These are phyloP conservation scores for Kazachstania psychrophila DNA, from an alignment of 805 yeast species.

Conservation along the genomic window DNA sequence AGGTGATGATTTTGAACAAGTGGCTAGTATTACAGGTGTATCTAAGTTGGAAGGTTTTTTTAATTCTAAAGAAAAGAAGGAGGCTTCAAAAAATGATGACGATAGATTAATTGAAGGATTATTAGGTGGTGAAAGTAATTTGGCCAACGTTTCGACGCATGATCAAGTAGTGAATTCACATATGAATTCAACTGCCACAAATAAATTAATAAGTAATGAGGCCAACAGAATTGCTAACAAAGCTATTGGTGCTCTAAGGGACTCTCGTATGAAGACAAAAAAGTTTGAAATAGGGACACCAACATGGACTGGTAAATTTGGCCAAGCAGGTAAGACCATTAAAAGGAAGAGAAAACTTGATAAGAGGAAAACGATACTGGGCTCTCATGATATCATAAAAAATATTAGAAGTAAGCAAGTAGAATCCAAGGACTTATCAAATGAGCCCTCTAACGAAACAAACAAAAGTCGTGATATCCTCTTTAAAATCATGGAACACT, in stretches of 20 bases:
- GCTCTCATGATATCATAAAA: slow-evolving; percentile 20
- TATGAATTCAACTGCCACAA: slow-evolving; percentile 17
- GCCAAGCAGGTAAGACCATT: slow-evolving; percentile 60
- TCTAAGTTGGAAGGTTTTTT: slow-evolving; percentile 58
- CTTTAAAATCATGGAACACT: slow-evolving; percentile 30
- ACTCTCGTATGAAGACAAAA: slow-evolving; percentile 40
- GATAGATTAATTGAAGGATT: slow-evolving; percentile 65
- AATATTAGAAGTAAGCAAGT: slow-evolving; percentile 16
- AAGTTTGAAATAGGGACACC: slow-evolving; percentile 62
- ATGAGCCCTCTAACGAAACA: slow-evolving; percentile 8
- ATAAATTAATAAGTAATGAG: slow-evolving; percentile 41
- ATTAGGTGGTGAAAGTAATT: slow-evolving; percentile 53
- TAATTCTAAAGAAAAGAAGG: slow-evolving; percentile 40
- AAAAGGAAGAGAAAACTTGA: slow-evolving; percentile 8
- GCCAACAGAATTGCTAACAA: slow-evolving; percentile 49
- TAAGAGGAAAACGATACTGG: slow-evolving; percentile 4
- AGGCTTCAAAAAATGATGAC: slow-evolving; percentile 38
- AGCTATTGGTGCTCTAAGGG: slow-evolving; percentile 48
- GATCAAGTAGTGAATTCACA: slow-evolving; percentile 60
- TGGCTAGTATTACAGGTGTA: slow-evolving; percentile 61
- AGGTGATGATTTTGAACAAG: slow-evolving; percentile 59
- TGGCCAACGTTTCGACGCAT: slow-evolving; percentile 68
- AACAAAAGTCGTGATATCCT: slow-evolving; percentile 6
- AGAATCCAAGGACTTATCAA: slow-evolving; percentile 11
- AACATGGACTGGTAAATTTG: slow-evolving; percentile 94